Evolutionary conservation across 1,284 basidiomycete genomes (phyloP), one percentile per base, ranked within the genome.

Genomic region (Vanrija pseudolonga): DNA sequence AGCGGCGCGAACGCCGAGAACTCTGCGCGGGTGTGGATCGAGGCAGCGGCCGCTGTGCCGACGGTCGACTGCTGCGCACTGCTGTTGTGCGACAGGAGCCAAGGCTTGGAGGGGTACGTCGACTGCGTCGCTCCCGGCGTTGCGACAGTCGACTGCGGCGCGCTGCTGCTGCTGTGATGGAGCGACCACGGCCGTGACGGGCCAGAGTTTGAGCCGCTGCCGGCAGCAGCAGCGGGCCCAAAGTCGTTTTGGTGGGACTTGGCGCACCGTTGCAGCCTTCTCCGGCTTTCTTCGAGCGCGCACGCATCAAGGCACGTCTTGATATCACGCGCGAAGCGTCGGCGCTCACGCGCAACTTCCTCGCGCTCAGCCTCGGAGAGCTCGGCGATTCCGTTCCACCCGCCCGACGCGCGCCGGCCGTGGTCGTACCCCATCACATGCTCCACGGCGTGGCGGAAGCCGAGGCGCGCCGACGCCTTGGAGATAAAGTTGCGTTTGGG

Each of bases 1-100:
- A 74, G 61, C 6, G 72, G 72, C 1, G 68, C 71, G 41, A 68
- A 73, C 3, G 70, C 57, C 17, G 69, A 71, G 47, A 72, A 66
- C 18, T 65, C 50, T 38, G 50, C 24, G 17, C 11, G 12, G 6
- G 26, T 12, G 22, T 23, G 46, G 37, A 38, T 47, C 22, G 37
- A 12, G 6, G 28, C 40, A 17, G 19, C 15, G 6, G 24, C 56
- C 55, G 37, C 62, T 60, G n/a, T 60, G 52, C 17, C 57, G 54
- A 12, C 47, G 14, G 45, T 66, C 55, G 20, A 64, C 45, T 26
- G 58, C 55, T 19, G 48, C 45, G 15, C 45, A 12, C 56, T 18
- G 48, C 50, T 55, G 23, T 58, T 47, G 37, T 56, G 32, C 32
- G 32, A 32, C 32, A 32, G 14, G 2, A 32, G 32, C 32, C 32